A percentile compares a stretch with the other conserved stretches of the same genome.
Conservation (phyloP, 1,284 basidiomycete species). For the Inonotus obliquus region DNA sequence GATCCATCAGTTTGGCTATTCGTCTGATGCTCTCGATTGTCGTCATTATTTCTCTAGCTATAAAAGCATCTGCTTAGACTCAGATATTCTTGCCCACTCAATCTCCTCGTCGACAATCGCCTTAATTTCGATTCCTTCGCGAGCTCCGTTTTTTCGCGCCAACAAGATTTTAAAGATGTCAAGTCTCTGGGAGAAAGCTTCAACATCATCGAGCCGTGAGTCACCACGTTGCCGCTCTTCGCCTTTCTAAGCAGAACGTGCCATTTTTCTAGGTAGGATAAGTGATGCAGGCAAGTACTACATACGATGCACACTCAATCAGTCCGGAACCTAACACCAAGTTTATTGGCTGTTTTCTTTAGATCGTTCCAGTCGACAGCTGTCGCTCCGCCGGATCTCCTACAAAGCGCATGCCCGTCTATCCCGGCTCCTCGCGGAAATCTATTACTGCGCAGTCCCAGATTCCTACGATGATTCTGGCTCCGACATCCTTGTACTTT, state of each 20-base stretch:
- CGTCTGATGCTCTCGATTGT: neutral
- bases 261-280: neutral
- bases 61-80: neutral
- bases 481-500: conserved; percentile 3
- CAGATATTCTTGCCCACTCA: neutral
- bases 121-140: neutral
- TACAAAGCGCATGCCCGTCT: neutral
- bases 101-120: neutral
- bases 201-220: neutral
- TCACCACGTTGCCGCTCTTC: neutral
- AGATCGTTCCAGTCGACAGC: neutral
- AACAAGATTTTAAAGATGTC: neutral
- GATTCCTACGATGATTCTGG: conserved; percentile 1
- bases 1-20: neutral
- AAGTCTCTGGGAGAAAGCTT: neutral
- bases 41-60: neutral
- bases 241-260: neutral
- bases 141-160: neutral
- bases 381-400: neutral
- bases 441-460: neutral
- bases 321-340: neutral
- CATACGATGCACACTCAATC: neutral
- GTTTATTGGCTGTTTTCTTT: neutral
- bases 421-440: neutral
- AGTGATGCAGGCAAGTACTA: neutral